A percentile compares a stretch with the other conserved stretches of the same genome.
Conservation (phyloP, 2,329 filamentous ascomycete genomes). For the Tolypocladium album region DNA sequence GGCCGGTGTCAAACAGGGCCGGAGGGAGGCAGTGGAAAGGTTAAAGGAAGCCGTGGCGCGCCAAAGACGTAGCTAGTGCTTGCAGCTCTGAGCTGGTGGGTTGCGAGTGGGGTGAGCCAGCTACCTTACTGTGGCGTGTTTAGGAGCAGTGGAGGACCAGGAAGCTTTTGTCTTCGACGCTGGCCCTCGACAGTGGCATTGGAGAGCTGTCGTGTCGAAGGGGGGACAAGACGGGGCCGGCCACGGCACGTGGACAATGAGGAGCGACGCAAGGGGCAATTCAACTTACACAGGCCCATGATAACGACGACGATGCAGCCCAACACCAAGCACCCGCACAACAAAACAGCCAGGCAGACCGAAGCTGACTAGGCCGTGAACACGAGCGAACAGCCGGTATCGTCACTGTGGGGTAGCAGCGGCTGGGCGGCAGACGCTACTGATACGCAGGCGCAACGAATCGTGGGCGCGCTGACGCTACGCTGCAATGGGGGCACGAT, state of each 20-base stretch:
- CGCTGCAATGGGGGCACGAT: neutral
- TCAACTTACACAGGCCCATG: slow-evolving; percentile 6
- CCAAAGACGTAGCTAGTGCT: neutral
- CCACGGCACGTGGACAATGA: neutral
- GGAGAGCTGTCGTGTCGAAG: neutral
- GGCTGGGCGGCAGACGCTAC: neutral
- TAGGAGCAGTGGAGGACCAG: neutral
- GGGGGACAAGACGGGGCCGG: neutral
- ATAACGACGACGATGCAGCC: neutral
- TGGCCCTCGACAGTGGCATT: too few species aligned
- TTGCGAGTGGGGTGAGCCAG: neutral
- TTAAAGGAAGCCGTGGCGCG: neutral
- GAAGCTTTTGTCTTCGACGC: neutral
- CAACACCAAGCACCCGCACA: neutral
- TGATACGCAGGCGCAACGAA: neutral
- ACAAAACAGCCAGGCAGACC: neutral
- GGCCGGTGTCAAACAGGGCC: neutral
- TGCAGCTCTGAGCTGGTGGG: neutral
- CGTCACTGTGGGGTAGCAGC: neutral
- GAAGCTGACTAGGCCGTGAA: neutral
- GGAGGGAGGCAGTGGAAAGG: neutral
- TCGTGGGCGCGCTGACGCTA: neutral
- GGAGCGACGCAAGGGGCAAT: neutral
- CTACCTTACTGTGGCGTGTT: neutral
- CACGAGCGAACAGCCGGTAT: neutral